Percentiles rank a stretch among this genome's conserved stretches.
phyloP scores from a whole-genome alignment of 768 basidiomycete genomes.

The Naganishia kalamii region DNA sequence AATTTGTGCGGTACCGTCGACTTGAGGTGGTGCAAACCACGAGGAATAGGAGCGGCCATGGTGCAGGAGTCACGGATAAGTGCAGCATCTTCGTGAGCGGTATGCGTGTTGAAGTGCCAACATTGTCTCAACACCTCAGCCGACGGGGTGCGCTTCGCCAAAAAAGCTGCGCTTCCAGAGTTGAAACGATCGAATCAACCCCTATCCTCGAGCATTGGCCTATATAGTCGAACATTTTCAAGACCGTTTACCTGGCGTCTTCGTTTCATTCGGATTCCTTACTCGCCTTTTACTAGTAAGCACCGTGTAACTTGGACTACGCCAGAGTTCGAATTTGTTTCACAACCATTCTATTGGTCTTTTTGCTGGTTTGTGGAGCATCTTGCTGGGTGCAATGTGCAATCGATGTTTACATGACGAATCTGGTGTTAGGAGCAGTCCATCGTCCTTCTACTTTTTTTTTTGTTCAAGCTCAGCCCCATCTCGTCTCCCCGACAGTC shows the following conservation, averaged over 20 bases:
- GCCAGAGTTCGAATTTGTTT: slow-evolving; percentile 20
- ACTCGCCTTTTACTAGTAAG: slow-evolving; percentile 20
- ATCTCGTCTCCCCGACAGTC: no score
- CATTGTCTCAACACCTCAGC: not conserved
- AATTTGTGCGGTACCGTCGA: slow-evolving; percentile 25
- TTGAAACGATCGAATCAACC: not conserved
- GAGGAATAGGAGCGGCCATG: slow-evolving; percentile 11
- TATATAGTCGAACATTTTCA: not conserved
- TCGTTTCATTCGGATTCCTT: slow-evolving; percentile 20
- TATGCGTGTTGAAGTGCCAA: not conserved
- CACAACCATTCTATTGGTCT: slow-evolving; percentile 16
- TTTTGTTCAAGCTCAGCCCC: no score
- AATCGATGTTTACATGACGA: not conserved
- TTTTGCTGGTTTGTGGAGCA: not conserved
- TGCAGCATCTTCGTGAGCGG: not conserved
- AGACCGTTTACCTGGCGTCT: slow-evolving; percentile 6
- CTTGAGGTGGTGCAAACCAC: slow-evolving; percentile 26
- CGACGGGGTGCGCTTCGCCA: slow-evolving; percentile 1
- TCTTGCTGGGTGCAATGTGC: no score
- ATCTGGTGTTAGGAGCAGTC: not conserved
- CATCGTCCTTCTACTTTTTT: not conserved
- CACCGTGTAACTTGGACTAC: slow-evolving; percentile 17
- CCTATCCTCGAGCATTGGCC: not conserved
- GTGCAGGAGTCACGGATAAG: not conserved
- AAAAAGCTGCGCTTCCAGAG: slow-evolving; percentile 8